phyloP scores from a whole-genome alignment of 192 early-diverging fungal genomes.

The Funneliformis geosporum region DNA sequence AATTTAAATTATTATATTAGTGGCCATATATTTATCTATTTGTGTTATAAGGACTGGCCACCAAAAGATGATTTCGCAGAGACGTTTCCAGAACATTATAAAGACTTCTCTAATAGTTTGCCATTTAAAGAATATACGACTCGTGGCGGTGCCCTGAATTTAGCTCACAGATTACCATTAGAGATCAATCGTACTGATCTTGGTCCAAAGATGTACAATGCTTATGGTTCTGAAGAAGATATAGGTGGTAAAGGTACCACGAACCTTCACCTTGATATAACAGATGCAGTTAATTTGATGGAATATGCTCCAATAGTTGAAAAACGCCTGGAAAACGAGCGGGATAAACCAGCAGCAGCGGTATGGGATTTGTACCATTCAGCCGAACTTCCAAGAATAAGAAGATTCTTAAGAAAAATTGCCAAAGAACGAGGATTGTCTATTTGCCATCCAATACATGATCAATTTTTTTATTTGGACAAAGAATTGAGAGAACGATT shows the following conservation, averaged over 20 bases:
- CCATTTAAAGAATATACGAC: conserved; percentile 6
- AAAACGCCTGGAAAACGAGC: not conserved
- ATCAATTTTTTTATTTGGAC: conserved; percentile 68
- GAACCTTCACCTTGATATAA: conserved; percentile 76
- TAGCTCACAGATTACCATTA: not conserved
- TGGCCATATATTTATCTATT: too few relatives aligned
- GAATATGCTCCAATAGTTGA: conserved; percentile 44
- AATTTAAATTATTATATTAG: not conserved
- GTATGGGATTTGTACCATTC: conserved; percentile 69
- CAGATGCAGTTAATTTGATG: conserved; percentile 82
- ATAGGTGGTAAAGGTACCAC: conserved; percentile 64
- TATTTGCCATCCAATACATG: conserved; percentile 61
- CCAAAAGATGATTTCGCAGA: conserved; percentile 6
- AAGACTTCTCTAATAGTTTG: not conserved
- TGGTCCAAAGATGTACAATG: conserved; percentile 22
- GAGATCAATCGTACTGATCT: conserved; percentile 17
- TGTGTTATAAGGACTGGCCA: conserved; percentile 9
- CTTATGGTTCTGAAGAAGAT: conserved; percentile 45
- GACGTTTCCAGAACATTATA: conserved; percentile 2
- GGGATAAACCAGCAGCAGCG: conserved; percentile 38
- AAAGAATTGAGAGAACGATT: conserved; percentile 44
- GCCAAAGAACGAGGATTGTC: conserved; percentile 13
- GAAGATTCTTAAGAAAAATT: conserved; percentile 42
- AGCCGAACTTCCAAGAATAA: conserved; percentile 39
- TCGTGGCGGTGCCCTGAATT: not conserved